Percentiles rank a stretch among this genome's conserved stretches.
Conservation (phyloP, 1,284 basidiomycete species). For the Trametes sp. region DNA sequence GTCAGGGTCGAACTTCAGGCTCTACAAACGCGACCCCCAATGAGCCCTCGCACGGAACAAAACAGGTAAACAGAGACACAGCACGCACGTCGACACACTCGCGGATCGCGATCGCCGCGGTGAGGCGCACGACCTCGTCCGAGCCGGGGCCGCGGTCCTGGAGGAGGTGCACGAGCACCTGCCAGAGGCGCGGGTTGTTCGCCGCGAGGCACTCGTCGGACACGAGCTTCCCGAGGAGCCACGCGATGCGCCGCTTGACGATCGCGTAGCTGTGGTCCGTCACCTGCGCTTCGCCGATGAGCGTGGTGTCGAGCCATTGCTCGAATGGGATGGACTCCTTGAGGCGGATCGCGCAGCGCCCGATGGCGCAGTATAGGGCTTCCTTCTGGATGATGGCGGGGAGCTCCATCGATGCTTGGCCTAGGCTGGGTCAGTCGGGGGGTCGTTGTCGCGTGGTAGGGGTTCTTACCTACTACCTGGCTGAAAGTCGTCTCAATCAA, state of each 20-base stretch:
- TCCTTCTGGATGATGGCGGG: constrained; percentile 80
- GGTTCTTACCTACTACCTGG: constrained; percentile 57
- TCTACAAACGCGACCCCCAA: constrained; percentile 6
- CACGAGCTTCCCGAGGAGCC: constrained; percentile 89
- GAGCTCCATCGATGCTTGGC: constrained; percentile 63
- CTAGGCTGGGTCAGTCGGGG: constrained; percentile 43
- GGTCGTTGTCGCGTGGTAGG: neutral
- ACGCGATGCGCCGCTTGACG: constrained; percentile 88
- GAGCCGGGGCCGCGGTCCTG: constrained; percentile 72
- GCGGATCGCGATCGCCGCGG: constrained; percentile 77
- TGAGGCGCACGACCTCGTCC: constrained; percentile 84
- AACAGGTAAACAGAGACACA: neutral
- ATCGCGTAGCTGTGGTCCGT: constrained; percentile 78
- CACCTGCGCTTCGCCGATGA: constrained; percentile 64
- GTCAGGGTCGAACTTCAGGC: constrained; percentile 56
- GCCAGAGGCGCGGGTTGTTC: constrained; percentile 77
- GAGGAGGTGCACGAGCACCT: constrained; percentile 79
- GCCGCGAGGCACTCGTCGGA: constrained; percentile 67
- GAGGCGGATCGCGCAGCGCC: constrained; percentile 79
- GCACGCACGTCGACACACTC: constrained; percentile 83
- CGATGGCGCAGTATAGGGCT: constrained; percentile 88
- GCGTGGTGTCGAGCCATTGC: constrained; percentile 67
- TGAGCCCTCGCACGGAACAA: neutral
- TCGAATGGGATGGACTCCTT: constrained; percentile 71
- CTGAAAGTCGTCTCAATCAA: constrained; percentile 69